Conservation (phyloP, 108 stramenopile genomes). For the Cyclotella cryptica region DNA sequence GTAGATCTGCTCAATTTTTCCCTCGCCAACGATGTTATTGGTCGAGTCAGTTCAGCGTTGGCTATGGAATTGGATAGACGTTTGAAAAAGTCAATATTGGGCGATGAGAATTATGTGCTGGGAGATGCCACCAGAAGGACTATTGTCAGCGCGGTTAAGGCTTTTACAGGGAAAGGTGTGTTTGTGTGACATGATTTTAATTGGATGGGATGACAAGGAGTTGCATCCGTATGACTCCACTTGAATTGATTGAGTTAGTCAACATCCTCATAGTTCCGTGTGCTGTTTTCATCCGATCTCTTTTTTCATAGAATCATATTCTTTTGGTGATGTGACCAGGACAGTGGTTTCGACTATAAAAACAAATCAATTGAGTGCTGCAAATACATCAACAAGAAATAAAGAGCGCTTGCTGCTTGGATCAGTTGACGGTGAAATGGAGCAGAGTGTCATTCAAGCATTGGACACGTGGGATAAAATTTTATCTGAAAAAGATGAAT, state of each 20-base stretch:
- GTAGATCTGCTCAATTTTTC: conserved; percentile 44
- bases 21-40: conserved; percentile 40
- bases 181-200: too few relatives aligned
- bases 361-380: conserved; percentile 10
- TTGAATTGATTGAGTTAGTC: too few relatives aligned
- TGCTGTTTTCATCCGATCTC: too few relatives aligned
- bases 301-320: conserved; percentile 31
- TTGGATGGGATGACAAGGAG: too few relatives aligned
- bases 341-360: conserved; percentile 33
- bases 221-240: too few relatives aligned
- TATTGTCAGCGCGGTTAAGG: conserved; percentile 26
- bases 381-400: not conserved
- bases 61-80: conserved; percentile 50
- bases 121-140: conserved; percentile 50
- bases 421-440: conserved; percentile 22
- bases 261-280: too few relatives aligned
- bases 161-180: conserved; percentile 48
- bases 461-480: conserved; percentile 38
- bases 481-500: conserved; percentile 20
- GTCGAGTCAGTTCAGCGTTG: conserved; percentile 29
- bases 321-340: conserved; percentile 47
- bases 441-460: conserved; percentile 27
- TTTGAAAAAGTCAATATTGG: conserved; percentile 47
- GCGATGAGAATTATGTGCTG: conserved; percentile 48
- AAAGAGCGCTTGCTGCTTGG: conserved; percentile 28